These are phyloP conservation scores for Eucalyptus guilfoylei DNA, from an alignment of 345 rosid genomes.

Conservation along the genomic window DNA sequence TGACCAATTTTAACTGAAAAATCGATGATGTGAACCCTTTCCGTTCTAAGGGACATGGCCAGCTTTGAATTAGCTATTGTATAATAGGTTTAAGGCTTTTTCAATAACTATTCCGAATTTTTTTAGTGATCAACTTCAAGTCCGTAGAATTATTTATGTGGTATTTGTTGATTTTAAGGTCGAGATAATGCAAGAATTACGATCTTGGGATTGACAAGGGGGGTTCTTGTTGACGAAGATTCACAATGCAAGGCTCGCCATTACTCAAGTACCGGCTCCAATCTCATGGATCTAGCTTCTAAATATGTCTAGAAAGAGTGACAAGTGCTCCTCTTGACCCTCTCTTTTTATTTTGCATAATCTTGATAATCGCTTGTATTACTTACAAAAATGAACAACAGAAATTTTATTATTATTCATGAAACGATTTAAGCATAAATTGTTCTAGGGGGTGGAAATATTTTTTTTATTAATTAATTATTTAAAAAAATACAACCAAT, in stretches of 20 bases:
- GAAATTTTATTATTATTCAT: neutral
- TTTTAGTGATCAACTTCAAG: neutral
- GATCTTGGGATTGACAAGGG: neutral
- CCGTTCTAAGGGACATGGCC: fast-evolving
- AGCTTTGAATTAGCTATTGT: fast-evolving
- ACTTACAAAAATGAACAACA: too few species aligned
- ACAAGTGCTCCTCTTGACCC: neutral
- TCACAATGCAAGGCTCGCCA: neutral
- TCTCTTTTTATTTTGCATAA: neutral
- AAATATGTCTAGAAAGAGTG: neutral
- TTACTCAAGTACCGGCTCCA: neutral
- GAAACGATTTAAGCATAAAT: neutral
- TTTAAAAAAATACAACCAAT: too few species aligned
- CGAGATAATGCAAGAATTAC: neutral
- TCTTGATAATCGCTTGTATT: neutral
- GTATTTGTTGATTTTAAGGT: neutral
- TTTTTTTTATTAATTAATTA: too few species aligned
- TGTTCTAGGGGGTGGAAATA: too few species aligned
- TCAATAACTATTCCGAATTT: fast-evolving
- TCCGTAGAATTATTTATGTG: neutral
- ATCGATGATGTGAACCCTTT: fast-evolving
- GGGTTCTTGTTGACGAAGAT: neutral
- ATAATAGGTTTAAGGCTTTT: neutral
- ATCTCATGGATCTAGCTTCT: neutral
- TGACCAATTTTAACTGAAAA: fast-evolving